Conservation (phyloP, 352 stramenopile genomes). For the Pythium apleroticum region DNA sequence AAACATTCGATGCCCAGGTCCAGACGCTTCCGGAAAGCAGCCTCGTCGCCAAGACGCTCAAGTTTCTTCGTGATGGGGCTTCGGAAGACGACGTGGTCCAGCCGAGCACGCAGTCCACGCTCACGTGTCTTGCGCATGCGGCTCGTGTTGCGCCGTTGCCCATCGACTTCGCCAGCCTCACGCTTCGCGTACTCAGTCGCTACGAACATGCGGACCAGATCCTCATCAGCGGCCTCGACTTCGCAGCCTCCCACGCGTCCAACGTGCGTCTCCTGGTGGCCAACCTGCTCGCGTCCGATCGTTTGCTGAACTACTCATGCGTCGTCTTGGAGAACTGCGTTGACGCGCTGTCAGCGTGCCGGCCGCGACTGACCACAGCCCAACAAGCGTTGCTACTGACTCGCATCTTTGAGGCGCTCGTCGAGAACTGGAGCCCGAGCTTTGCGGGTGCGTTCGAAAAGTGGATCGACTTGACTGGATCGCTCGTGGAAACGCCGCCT, state of each 20-base stretch:
- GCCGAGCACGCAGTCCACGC: neutral
- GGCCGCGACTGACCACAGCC: neutral
- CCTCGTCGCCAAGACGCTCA: slow-evolving; percentile 19
- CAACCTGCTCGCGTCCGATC: slow-evolving; percentile 5
- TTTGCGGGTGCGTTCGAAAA: neutral
- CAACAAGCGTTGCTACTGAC: slow-evolving; percentile 12
- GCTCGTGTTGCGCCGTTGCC: slow-evolving; percentile 6
- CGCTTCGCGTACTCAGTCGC: slow-evolving; percentile 8
- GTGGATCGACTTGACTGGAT: slow-evolving; percentile 12
- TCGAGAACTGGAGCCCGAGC: neutral
- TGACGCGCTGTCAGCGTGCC: neutral
- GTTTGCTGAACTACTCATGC: slow-evolving; percentile 12
- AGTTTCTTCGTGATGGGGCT: slow-evolving; percentile 12
- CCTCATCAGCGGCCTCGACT: slow-evolving; percentile 1
- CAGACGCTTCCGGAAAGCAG: slow-evolving; percentile 12
- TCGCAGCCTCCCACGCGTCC: slow-evolving; percentile 16
- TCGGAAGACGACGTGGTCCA: neutral
- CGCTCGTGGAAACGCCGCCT: neutral
- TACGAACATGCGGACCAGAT: neutral
- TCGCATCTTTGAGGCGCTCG: slow-evolving; percentile 16
- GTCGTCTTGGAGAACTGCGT: slow-evolving; percentile 1
- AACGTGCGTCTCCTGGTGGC: slow-evolving; percentile 2
- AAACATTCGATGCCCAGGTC: slow-evolving; percentile 21
- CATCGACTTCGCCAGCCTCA: slow-evolving; percentile 10
- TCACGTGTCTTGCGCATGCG: slow-evolving; percentile 9